Evolutionary conservation across 2,329 filamentous ascomycete species (phyloP), one percentile per base, ranked within the genome.

Genomic region (Venturia oleaginea): DNA sequence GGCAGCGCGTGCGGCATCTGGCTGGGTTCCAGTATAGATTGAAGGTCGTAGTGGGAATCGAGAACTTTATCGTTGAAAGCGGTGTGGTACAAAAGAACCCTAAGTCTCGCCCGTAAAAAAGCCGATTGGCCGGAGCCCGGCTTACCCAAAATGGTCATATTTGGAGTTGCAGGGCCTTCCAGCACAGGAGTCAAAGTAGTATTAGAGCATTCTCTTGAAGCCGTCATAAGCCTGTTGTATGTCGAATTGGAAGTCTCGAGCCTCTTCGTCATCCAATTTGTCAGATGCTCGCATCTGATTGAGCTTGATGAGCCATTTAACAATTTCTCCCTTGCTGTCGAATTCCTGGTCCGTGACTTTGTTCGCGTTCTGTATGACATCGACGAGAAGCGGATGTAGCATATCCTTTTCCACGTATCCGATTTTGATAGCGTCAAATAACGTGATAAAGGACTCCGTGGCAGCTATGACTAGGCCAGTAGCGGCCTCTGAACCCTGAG

Each of bases 281-380:
- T 97, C 92, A 1, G 91, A 92, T 10, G 92, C 94, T 72, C 91
- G 91, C 94, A 99, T 97, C 77, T 97, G 92, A 74, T 99, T 99
- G 68, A 99, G 80, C 7, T 91, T 89, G 71, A 99, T 99, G 69
- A 99, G 82, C 94, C 94, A 99, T 75, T 97, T 92, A 65, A 99
- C 92, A 70, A 99, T 97, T 82, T 97, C 97, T 70, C 90, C 92
- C 69, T 95, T 88, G 73, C 88, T 92, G 69, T 97, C 92, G 74
- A 99, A 99, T 71, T 97, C 93, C 67, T 88, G 85, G 74, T 96
- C 92, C 3, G 93, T 97, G 68, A 99, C 94, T 72, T 95, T 94
- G 77, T 97, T 97, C 68, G 97, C 93, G 2, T 91, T 92, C 72
- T 97, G 93, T 67, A 99, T 99, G 22, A 97, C 91, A 70, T 97